These are phyloP conservation scores for Thraustochytrium striatum DNA, from an alignment of 352 stramenopile species.

Conservation along the genomic window DNA sequence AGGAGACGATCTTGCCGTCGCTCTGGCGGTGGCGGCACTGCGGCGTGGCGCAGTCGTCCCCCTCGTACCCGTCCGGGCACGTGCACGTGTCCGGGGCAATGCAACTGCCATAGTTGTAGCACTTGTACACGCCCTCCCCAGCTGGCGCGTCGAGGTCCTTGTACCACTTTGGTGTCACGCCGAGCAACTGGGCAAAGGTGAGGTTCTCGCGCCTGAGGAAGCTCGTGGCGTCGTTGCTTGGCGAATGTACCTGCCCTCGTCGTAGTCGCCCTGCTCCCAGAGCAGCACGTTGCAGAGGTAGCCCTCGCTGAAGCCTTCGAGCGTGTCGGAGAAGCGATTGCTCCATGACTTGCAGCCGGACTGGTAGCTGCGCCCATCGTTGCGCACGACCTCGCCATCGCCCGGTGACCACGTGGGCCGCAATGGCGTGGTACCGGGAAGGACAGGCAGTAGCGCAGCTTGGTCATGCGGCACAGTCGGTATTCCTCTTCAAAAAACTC, in stretches of 20 bases:
- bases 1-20: slow-evolving; percentile 60
- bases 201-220: background rate
- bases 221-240: slow-evolving; percentile 13
- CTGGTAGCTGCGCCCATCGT: slow-evolving; percentile 86
- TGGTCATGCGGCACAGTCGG: slow-evolving; percentile 31
- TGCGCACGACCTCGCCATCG: slow-evolving; percentile 77
- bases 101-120: slow-evolving; percentile 86
- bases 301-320: slow-evolving; percentile 47
- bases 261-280: slow-evolving; percentile 89
- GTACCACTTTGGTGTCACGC: slow-evolving; percentile 6
- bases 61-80: slow-evolving; percentile 80
- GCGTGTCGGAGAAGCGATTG: slow-evolving; percentile 30
- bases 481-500: slow-evolving; percentile 43
- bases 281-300: slow-evolving; percentile 77
- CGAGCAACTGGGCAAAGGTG: background rate
- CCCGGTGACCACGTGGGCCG: slow-evolving; percentile 57
- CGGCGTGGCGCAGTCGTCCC: slow-evolving; percentile 88
- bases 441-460: slow-evolving; percentile 14
- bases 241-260: slow-evolving; percentile 57
- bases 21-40: slow-evolving; percentile 72
- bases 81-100: slow-evolving; percentile 82
- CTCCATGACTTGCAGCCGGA: slow-evolving; percentile 72
- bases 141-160: background rate
- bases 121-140: slow-evolving; percentile 89
- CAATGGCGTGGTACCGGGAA: slow-evolving; percentile 12